Evolutionary conservation across 148 eudicot genomes (phyloP).

Genomic region (Polygonum maritimum): DNA sequence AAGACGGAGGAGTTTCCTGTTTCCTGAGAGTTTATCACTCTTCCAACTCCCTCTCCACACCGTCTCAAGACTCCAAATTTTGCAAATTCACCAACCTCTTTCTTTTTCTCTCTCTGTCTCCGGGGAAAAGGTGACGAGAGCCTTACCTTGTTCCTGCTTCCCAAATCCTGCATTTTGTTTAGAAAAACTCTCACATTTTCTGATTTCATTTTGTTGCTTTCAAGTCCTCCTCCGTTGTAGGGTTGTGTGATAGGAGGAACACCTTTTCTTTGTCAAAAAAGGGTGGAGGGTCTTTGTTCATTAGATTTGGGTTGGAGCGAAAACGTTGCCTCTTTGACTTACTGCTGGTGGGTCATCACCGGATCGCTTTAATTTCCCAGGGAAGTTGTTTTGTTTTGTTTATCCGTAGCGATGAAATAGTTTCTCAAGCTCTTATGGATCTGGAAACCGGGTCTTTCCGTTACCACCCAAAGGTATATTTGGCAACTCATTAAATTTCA

Average conservation of each 20-base stretch:
- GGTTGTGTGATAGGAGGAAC: constrained; percentile 3
- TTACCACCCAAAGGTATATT: constrained; percentile 52
- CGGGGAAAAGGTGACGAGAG: not conserved
- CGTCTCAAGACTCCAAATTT: no score
- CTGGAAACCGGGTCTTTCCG: constrained; percentile 54
- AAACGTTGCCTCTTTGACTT: constrained; percentile 2
- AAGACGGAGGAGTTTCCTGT: no score
- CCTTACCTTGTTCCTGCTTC: not conserved
- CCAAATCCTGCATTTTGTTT: not conserved
- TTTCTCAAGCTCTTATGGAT: constrained; percentile 46
- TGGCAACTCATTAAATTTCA: not conserved
- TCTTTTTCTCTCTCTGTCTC: not conserved
- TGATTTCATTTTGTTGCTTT: not conserved
- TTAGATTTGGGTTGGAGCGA: not conserved
- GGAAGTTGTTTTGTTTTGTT: not conserved
- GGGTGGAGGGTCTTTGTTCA: no score
- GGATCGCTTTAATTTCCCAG: not conserved
- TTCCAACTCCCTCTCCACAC: no score
- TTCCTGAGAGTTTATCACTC: no score
- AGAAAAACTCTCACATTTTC: not conserved
- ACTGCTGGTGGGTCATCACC: constrained; percentile 1
- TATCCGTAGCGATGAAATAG: not conserved
- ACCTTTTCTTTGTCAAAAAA: not conserved
- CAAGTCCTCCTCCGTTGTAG: not conserved
- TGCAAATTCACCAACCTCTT: no score